phyloP scores from a whole-genome alignment of 2,329 filamentous ascomycete species.

The Dissoconium aciculare region DNA sequence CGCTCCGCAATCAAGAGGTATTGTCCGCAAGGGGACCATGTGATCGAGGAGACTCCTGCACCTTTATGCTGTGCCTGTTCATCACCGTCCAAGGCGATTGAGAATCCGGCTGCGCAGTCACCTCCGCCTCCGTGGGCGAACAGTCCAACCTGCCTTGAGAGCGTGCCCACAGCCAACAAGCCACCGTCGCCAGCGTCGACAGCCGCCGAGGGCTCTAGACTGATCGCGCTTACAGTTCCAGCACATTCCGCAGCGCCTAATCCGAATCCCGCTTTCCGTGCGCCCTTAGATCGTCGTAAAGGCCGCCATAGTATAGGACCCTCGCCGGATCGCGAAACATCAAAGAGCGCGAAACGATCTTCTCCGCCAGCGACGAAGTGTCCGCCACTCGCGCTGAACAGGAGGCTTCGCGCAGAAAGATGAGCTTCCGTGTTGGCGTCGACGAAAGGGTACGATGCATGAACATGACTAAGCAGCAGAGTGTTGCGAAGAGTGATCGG shows the following conservation, averaged over 20 bases:
- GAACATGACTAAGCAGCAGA: slow-evolving; percentile 29
- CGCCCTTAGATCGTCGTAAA: slow-evolving; percentile 23
- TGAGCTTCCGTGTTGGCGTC: slow-evolving; percentile 42
- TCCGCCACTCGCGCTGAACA: slow-evolving; percentile 35
- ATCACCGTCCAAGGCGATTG: slow-evolving; percentile 14
- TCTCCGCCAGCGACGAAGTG: slow-evolving; percentile 44
- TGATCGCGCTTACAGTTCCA: slow-evolving; percentile 40
- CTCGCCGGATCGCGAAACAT: slow-evolving; percentile 34
- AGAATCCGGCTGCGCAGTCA: slow-evolving; percentile 37
- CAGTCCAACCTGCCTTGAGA: slow-evolving; percentile 40
- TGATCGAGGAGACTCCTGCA: slow-evolving; percentile 39
- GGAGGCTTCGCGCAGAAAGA: slow-evolving; percentile 39
- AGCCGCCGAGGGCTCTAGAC: too few species aligned
- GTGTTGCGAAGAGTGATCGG: slow-evolving; percentile 44
- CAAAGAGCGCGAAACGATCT: slow-evolving; percentile 41
- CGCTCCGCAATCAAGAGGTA: slow-evolving; percentile 47
- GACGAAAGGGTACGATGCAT: slow-evolving; percentile 42
- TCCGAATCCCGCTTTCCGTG: slow-evolving; percentile 24
- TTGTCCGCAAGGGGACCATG: slow-evolving; percentile 42
- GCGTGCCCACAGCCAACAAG: slow-evolving; percentile 43
- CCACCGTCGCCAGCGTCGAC: slow-evolving; percentile 33
- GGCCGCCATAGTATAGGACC: slow-evolving; percentile 31
- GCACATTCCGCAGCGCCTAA: slow-evolving; percentile 37
- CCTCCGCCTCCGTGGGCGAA: slow-evolving; percentile 38
- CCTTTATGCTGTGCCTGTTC: slow-evolving; percentile 25